Evolutionary conservation across 768 basidiomycete genomes (phyloP), one percentile per base, ranked within the genome.

Genomic region (Naganishia friedmannii): DNA sequence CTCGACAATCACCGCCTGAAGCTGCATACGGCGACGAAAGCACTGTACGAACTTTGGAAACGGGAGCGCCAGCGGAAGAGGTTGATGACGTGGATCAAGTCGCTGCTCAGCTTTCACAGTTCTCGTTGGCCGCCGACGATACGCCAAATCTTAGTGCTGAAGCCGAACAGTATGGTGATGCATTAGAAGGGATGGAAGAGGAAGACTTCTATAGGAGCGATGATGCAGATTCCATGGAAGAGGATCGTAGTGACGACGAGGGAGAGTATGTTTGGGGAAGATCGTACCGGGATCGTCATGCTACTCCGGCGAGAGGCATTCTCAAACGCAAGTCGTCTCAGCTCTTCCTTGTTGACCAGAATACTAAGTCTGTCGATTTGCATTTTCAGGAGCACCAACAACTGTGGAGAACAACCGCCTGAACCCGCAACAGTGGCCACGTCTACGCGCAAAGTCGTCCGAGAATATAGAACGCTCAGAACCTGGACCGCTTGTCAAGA

Each of bases 401-500:
- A 45, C 54, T 10, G 67, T 54, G 39, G 56, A 53, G 29, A 48
- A 55, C 32, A 31, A 65, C 42, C 65, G 63, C 46, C 55, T 58
- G 13, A n/a, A 60, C 13, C 57, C 67, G 3, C 51, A 63, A 45
- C 60, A 68, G 2, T 73, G 72, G 46, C 56, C 56, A 39, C 70
- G 78, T 32, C 70, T 74, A 57, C 77, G 93, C 56, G 90, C 92
- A 55, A 93, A 93, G 80, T 95, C 93, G 26, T 90, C 93, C 83
- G 86, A 86, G 72, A 69, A 71, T 28, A 51, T 69, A 1, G 83
- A 83, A 28, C 84, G 84, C 45, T 83, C 84, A 5, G 86, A 88
- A 73, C 82, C 87, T 26, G 91, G 91, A 31, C 91, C 91, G 6
- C 84, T 93, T 51, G 89, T 91, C 34, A 88, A 86, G 67, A 88